phyloP scores from a whole-genome alignment of 2,329 filamentous ascomycete genomes.

The Claviceps sp. region DNA sequence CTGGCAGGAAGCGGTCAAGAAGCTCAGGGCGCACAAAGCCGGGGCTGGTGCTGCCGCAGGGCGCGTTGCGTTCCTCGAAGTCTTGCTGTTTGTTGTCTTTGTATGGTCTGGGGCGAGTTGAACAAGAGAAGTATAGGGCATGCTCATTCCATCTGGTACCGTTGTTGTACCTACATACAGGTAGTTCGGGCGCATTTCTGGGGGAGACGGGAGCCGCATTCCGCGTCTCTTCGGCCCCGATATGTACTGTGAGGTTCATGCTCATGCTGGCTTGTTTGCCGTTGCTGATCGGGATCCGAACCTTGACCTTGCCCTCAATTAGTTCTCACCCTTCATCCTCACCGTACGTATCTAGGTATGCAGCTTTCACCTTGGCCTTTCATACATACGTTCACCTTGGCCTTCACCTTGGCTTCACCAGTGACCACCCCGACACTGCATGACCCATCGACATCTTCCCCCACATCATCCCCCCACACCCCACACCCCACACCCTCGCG shows the following conservation, averaged over 20 bases:
- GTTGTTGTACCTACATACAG: background rate
- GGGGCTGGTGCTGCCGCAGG: background rate
- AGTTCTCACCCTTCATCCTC: no score
- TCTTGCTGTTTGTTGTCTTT: background rate
- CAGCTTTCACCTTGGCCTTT: no score
- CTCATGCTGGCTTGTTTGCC: no score
- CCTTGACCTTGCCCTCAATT: no score
- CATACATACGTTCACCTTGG: background rate
- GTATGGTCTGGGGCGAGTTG: background rate
- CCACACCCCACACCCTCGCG: background rate
- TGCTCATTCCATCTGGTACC: background rate
- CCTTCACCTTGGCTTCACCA: background rate
- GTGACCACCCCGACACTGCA: no score
- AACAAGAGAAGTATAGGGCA: background rate
- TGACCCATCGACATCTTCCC: background rate
- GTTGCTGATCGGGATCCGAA: no score
- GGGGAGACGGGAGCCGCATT: background rate
- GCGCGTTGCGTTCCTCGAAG: background rate
- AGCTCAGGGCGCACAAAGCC: background rate
- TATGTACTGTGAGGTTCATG: background rate
- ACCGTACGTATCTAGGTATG: no score
- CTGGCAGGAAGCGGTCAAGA: constrained; percentile 5
- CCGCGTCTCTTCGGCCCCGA: background rate
- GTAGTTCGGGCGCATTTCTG: background rate
- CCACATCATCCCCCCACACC: background rate